A percentile compares a stretch with the other conserved stretches of the same genome.
These are phyloP conservation scores for Prunus campanulata DNA, from an alignment of 306 rosid species.

Conservation along the genomic window DNA sequence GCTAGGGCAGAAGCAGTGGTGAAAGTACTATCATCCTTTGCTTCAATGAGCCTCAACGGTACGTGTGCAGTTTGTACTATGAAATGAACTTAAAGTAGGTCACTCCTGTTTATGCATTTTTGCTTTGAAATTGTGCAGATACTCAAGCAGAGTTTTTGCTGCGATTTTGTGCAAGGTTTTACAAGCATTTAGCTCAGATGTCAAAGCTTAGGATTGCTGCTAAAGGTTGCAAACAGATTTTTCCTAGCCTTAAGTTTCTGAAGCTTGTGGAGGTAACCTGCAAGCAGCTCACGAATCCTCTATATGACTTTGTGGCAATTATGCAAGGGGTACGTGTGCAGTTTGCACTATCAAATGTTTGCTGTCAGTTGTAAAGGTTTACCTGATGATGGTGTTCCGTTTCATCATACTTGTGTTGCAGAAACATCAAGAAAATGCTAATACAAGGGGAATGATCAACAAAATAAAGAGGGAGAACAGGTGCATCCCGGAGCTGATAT, in stretches of 20 bases:
- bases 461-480: conserved; percentile 43
- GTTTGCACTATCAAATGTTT: not conserved
- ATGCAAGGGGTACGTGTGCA: conserved; percentile 27
- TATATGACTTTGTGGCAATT: conserved; percentile 27
- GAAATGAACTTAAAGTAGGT: not conserved
- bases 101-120: not conserved
- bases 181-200: conserved; percentile 41
- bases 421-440: conserved; percentile 34
- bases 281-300: conserved; percentile 38
- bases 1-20: conserved; percentile 35
- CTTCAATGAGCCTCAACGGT: conserved; percentile 35
- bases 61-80: conserved; percentile 5
- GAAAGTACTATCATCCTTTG: conserved; percentile 36
- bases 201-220: conserved; percentile 43
- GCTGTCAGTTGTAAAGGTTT: not conserved
- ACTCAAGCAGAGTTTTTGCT: conserved; percentile 36
- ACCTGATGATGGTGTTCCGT: not conserved
- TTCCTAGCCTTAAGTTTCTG: conserved; percentile 35
- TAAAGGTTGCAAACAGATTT: conserved; percentile 38
- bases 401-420: conserved; percentile 2
- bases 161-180: conserved; percentile 32
- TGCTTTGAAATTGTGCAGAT: conserved; percentile 22
- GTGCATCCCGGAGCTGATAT: conserved; percentile 40
- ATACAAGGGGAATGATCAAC: conserved; percentile 25
- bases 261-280: conserved; percentile 45